Percentiles rank a stretch among this genome's conserved stretches.
These are phyloP conservation scores for Clarireedia sp. DNA, from an alignment of 2,329 filamentous ascomycete species.

Conservation along the genomic window DNA sequence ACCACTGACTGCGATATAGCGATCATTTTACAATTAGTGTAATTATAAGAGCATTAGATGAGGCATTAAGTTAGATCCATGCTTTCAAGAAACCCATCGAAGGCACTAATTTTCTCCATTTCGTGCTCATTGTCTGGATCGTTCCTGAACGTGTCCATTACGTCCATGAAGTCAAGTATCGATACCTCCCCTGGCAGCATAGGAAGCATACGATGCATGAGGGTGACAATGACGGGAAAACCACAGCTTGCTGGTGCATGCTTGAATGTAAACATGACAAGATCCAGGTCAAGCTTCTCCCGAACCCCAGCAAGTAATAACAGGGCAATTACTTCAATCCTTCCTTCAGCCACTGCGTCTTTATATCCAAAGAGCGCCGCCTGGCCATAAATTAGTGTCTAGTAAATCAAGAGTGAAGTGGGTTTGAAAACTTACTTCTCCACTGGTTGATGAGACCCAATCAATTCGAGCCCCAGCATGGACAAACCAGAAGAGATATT, in stretches of 20 bases:
- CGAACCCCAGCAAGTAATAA: slow-evolving; percentile 16
- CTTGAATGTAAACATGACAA: background rate
- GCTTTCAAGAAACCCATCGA: background rate
- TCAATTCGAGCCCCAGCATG: slow-evolving; percentile 23
- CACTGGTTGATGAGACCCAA: slow-evolving; percentile 22
- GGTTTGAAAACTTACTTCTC: slow-evolving; percentile 22
- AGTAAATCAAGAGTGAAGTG: background rate
- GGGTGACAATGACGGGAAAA: background rate
- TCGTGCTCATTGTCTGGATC: background rate
- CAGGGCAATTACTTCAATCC: slow-evolving; percentile 17
- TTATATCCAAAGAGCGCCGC: slow-evolving; percentile 20
- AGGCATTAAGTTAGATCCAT: background rate
- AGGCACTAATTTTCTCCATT: background rate
- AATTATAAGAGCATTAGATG: background rate
- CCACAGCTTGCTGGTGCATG: background rate
- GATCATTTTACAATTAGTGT: no score
- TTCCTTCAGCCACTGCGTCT: slow-evolving; percentile 17
- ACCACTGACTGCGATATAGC: no score
- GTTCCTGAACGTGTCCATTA: background rate
- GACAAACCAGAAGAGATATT: slow-evolving; percentile 25
- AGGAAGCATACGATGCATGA: background rate
- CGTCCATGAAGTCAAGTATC: background rate
- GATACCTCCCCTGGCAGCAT: background rate
- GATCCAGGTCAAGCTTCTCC: slow-evolving; percentile 12
- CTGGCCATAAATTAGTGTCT: slow-evolving; percentile 11